Evolutionary conservation across 805 yeast species (phyloP), one percentile per base, ranked within the genome.

Genomic region (Torulaspora franciscae): DNA sequence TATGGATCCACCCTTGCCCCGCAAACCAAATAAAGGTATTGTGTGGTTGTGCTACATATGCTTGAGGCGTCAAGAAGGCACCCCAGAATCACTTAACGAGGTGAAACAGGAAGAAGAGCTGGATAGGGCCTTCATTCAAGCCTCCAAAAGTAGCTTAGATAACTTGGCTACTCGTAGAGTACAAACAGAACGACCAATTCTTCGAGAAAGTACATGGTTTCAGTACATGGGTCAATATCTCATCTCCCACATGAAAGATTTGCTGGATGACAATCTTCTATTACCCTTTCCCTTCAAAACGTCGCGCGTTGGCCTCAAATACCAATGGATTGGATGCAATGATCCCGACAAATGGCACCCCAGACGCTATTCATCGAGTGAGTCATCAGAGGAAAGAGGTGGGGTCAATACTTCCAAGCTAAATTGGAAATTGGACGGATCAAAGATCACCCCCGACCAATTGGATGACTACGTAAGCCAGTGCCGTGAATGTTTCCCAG

Each of bases 41-140:
- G 85, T 88, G 7, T 90, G 96, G 96, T 76, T 87, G 22, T 89
- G 97, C 69, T 90, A 86, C 24, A 61, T 69, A 4, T 89, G 97
- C 67, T 73, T 82, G n/a, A 76, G 78, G 52, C 73, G 69, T 26
- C 74, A 76, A 41, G 83, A 80, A 48, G 62, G 65, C n/a, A 67
- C 67, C 19, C 15, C 37, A 39, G 53, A 47, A 28, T 42, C 55
- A 1, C 14, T 47, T 5, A 15, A 42, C 22, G 49, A 48, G 22
- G 32, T 43, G 3, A 35, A 35, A 10, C 37, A 37, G n/a, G 52
- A 52, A 32, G 43, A 49, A 29, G 32, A 32, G 7, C 35, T 29
- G 6, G 51, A 48, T 22, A 37, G 26, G 19, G 32, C 17, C 9
- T 35, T 15, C 19, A 47, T 42, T 23, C 19, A 6, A 9, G 41